Percentiles rank a stretch among this genome's conserved stretches.
These are phyloP conservation scores for Phyllosticta citribraziliensis DNA, from an alignment of 2,329 filamentous ascomycete species.

Conservation along the genomic window DNA sequence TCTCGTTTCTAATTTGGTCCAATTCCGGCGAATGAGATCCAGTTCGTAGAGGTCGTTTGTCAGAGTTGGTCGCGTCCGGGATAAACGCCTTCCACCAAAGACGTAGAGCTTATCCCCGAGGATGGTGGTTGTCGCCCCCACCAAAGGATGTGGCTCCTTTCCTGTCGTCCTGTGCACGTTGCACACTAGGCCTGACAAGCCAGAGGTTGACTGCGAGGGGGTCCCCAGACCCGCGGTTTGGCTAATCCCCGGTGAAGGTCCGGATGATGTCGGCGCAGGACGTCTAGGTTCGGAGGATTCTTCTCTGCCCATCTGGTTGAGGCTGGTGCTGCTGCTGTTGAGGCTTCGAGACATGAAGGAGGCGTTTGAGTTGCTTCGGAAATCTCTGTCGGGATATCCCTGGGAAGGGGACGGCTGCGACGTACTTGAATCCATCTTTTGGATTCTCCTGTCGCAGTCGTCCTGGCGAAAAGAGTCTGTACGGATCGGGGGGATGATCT, in stretches of 20 bases:
- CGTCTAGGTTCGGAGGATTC: conserved; percentile 17
- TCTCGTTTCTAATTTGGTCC: conserved; percentile 76
- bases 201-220: conserved; percentile 41
- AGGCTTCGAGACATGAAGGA: conserved; percentile 27
- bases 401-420: conserved; percentile 35
- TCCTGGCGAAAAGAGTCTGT: conserved; percentile 33
- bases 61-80: conserved; percentile 70
- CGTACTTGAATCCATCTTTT: conserved; percentile 38
- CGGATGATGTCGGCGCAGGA: conserved; percentile 37
- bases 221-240: conserved; percentile 27
- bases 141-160: conserved; percentile 78
- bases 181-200: conserved; percentile 57
- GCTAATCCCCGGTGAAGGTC: conserved; percentile 28
- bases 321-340: conserved; percentile 38
- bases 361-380: conserved; percentile 24
- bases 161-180: conserved; percentile 77
- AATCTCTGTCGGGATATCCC: conserved; percentile 24
- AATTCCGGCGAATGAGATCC: conserved; percentile 82
- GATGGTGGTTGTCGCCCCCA: conserved; percentile 91
- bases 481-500: conserved; percentile 22
- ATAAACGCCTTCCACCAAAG: conserved; percentile 84
- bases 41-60: conserved; percentile 90
- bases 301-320: conserved; percentile 29
- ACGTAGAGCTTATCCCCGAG: conserved; percentile 94
- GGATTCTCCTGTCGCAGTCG: conserved; percentile 31